Evolutionary conservation across 2,329 filamentous ascomycete genomes (phyloP).

Genomic region (Triangularia setosa): DNA sequence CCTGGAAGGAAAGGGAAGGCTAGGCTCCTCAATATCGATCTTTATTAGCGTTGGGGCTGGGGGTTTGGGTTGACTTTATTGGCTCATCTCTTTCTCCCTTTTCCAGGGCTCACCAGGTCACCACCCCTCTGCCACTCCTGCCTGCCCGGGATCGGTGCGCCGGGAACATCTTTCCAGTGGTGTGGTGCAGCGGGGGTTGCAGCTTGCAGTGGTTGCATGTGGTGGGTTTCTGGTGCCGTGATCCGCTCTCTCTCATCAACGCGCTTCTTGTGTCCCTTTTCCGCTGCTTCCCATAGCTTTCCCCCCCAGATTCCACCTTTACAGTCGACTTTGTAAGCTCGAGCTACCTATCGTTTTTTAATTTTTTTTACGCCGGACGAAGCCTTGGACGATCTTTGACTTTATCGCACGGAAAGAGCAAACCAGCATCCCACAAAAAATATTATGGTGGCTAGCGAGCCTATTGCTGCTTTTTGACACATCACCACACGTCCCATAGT

Average conservation of each 20-base stretch:
- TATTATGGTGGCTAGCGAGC: not conserved
- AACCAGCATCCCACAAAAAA: not conserved
- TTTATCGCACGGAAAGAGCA: not conserved
- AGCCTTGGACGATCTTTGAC: not conserved
- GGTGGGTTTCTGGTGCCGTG: not conserved
- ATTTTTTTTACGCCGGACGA: not conserved
- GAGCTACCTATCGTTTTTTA: no score
- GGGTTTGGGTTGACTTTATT: not conserved
- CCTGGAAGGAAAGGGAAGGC: not conserved
- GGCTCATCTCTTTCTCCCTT: not conserved
- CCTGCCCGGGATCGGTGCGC: conserved; percentile 4
- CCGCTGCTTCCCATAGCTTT: not conserved
- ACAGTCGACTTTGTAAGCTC: not conserved
- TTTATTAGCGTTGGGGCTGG: not conserved
- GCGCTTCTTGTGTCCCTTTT: not conserved
- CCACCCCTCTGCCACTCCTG: not conserved
- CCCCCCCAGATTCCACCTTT: not conserved
- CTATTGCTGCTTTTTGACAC: not conserved
- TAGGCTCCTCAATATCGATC: not conserved
- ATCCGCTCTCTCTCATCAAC: not conserved
- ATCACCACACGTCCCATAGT: not conserved
- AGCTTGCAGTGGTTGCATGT: not conserved
- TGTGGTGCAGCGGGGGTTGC: not conserved
- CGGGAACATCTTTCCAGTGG: not conserved
- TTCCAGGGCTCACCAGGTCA: not conserved